Evolutionary conservation across 1,139 yeast species (phyloP), one percentile per base, ranked within the genome.

Genomic region (Diutina catenulata): DNA sequence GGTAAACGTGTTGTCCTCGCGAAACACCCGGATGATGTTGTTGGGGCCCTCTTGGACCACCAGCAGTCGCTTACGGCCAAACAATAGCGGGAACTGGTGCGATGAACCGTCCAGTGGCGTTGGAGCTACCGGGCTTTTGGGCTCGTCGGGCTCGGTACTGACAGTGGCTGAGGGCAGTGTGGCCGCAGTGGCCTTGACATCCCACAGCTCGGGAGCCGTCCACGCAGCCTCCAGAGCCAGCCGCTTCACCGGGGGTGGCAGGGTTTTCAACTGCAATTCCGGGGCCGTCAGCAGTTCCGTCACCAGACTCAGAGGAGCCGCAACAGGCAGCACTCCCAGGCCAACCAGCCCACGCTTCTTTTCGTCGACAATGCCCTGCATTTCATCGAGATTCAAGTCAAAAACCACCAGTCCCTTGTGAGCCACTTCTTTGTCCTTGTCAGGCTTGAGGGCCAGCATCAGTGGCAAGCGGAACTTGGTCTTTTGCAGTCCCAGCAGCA

Each of bases 151-250:
- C 13, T n/a, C 18, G n/a, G n/a, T n/a, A n/a, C n/a, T n/a, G n/a
- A n/a, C n/a, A n/a, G n/a, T n/a, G n/a, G n/a, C n/a, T n/a, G n/a
- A n/a, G n/a, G n/a, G 23, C 28, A 32, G 31, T 28, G 13, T 23
- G 10, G 22, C 21, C 19, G 37, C 45, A 15, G 51, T 67, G 4
- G 60, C 59, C 45, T 74, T 76, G 7, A 80, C 84, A 46, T 79
- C 88, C 91, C 91, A 80, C 50, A 81, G 74, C 49, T 80, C 88
- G 0, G 91, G 91, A 1, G 91, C 82, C 27, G 64, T 65, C 91
- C 91, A 75, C 8, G 56, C 36, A 38, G 35, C 33, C 6, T 29
- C 33, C 33, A 29, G 24, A 6, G 26, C 13, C 13, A 11, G 26
- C 13, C 14, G n/a, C 26, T n/a, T 9, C n/a, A n/a, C n/a, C n/a